These are phyloP conservation scores for Parastagonospora avenae DNA, from an alignment of 2,329 filamentous ascomycete species.

Conservation along the genomic window DNA sequence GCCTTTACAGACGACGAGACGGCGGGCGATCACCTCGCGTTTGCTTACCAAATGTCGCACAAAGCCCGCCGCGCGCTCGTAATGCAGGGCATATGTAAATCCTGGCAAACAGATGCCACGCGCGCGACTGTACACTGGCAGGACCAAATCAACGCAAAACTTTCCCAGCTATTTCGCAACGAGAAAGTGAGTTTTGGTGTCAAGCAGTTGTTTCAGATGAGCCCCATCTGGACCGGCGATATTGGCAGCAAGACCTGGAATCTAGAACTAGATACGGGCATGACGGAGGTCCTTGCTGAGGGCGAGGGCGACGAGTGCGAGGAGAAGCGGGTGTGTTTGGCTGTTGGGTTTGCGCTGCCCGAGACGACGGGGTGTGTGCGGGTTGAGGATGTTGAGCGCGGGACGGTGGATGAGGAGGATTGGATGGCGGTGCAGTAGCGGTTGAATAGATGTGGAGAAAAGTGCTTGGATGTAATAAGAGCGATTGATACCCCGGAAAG, in stretches of 20 bases:
- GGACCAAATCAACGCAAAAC: slow-evolving; percentile 3
- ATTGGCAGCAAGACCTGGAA: slow-evolving; percentile 10
- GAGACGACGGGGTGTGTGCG: slow-evolving; percentile 4
- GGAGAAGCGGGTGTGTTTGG: background rate
- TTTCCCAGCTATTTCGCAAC: background rate
- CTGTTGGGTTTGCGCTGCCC: slow-evolving; percentile 4
- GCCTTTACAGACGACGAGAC: background rate
- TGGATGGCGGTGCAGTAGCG: background rate
- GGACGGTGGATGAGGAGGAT: background rate
- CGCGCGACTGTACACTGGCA: slow-evolving; percentile 8
- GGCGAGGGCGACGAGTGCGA: background rate
- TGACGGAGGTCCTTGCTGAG: slow-evolving; percentile 4
- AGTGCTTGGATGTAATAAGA: too few relatives aligned
- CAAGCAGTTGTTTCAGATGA: slow-evolving; percentile 8
- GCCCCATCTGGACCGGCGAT: slow-evolving; percentile 12
- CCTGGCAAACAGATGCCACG: slow-evolving; percentile 2
- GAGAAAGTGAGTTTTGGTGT: background rate
- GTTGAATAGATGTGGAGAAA: background rate
- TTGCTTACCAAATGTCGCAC: slow-evolving; percentile 8
- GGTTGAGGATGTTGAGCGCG: background rate
- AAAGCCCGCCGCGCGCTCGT: slow-evolving; percentile 11
- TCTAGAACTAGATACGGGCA: slow-evolving; percentile 16
- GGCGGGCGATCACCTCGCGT: slow-evolving; percentile 7
- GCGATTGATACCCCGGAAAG: too few relatives aligned
- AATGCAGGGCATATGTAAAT: slow-evolving; percentile 11